Conservation (phyloP, 805 yeast species). For the Ogataea henricii region DNA sequence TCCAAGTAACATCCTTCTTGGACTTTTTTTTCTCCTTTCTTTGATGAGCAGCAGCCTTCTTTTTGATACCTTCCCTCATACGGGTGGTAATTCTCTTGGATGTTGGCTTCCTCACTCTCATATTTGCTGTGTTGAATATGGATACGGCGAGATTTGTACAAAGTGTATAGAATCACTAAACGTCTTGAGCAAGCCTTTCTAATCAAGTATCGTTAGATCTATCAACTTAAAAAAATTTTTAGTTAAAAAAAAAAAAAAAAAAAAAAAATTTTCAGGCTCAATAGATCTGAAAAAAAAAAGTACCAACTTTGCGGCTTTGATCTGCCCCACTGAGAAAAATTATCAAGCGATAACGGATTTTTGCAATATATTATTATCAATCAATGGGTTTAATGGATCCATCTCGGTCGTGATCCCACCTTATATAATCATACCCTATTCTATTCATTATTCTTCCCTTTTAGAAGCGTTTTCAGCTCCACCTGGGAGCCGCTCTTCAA, state of each 20-base stretch:
- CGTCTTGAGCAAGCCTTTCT: neutral
- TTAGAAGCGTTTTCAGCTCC: constrained; percentile 21
- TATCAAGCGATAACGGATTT: neutral
- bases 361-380: neutral
- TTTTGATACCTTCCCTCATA: constrained; percentile 94
- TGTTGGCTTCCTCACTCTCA: constrained; percentile 55
- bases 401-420: too few relatives aligned
- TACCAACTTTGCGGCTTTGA: neutral
- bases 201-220: neutral
- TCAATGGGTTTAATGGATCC: neutral
- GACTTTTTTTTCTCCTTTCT: constrained; percentile 80
- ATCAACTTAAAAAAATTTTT: constrained; percentile 3
- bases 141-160: neutral
- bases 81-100: constrained; percentile 91
- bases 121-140: constrained; percentile 5
- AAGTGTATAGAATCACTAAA: neutral
- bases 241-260: constrained; percentile 2
- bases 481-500: constrained; percentile 19
- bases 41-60: constrained; percentile 90
- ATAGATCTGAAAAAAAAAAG: neutral
- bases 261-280: constrained; percentile 6
- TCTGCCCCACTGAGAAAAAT: neutral
- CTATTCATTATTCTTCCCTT: constrained; percentile 20
- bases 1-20: constrained; percentile 94
- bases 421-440: neutral